Percentiles rank a stretch among this genome's conserved stretches.
phyloP scores from a whole-genome alignment of 129 eudicot species.

The Flaveria bidentis region DNA sequence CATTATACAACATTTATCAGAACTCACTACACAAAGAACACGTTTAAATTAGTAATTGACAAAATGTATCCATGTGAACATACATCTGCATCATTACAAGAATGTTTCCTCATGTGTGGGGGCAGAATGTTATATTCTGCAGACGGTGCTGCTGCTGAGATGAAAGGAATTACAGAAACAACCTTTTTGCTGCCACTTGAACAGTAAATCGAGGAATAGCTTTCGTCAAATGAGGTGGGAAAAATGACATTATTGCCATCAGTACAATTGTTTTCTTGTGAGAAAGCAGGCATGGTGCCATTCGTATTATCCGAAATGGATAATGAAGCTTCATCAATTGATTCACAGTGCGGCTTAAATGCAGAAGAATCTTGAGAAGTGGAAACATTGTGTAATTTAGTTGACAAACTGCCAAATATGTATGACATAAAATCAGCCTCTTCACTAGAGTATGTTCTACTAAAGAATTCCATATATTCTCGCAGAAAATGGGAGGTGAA shows the following conservation, averaged over 20 bases:
- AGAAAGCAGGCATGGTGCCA: constrained; percentile 23
- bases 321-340: background rate
- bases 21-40: background rate
- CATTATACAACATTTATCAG: constrained; percentile 12
- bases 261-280: constrained; percentile 30
- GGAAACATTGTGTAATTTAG: background rate
- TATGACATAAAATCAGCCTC: constrained; percentile 74
- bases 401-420: constrained; percentile 42
- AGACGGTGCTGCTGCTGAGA: background rate
- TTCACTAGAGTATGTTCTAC: constrained; percentile 43
- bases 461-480: constrained; percentile 53
- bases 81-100: constrained; percentile 43
- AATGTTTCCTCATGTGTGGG: constrained; percentile 47
- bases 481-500: background rate
- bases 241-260: constrained; percentile 17
- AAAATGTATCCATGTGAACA: constrained; percentile 11
- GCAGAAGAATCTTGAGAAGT: constrained; percentile 21
- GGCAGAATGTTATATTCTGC: constrained; percentile 13
- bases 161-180: constrained; percentile 12
- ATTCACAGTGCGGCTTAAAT: constrained; percentile 25
- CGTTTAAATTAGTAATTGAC: background rate
- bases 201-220: constrained; percentile 25
- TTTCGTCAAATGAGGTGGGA: constrained; percentile 36
- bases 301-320: constrained; percentile 13
- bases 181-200: constrained; percentile 14